Evolutionary conservation across 805 yeast genomes (phyloP).

Genomic region (Zygosaccharomyces siamensis): DNA sequence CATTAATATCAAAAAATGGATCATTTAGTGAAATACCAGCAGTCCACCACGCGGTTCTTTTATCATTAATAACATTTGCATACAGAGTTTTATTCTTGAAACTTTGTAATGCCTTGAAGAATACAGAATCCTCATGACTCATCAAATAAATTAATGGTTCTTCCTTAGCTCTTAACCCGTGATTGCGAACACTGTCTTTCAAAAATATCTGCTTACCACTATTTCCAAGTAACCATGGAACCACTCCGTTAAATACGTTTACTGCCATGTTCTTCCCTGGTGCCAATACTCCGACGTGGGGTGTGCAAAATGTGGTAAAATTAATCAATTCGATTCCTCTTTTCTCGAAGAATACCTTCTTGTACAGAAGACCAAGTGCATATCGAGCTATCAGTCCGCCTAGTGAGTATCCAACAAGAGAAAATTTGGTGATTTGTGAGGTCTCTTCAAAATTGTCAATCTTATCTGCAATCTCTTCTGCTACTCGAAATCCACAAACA

Average conservation of each 20-base stretch:
- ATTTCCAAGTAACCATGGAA: slow-evolving; percentile 60
- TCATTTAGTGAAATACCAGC: slow-evolving; percentile 61
- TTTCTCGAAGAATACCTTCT: slow-evolving; percentile 45
- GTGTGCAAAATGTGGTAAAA: slow-evolving; percentile 60
- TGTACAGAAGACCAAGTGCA: slow-evolving; percentile 64
- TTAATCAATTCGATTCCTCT: slow-evolving; percentile 49
- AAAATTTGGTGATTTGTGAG: slow-evolving; percentile 53
- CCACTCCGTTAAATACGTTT: slow-evolving; percentile 54
- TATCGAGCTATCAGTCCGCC: slow-evolving; percentile 82
- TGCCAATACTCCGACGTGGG: slow-evolving; percentile 64
- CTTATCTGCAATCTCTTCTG: slow-evolving; percentile 54
- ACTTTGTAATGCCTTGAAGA: slow-evolving; percentile 47
- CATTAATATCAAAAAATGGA: slow-evolving; percentile 47
- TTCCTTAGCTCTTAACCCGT: slow-evolving; percentile 9
- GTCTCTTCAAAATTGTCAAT: slow-evolving; percentile 29
- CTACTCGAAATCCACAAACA: slow-evolving; percentile 72
- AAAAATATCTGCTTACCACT: slow-evolving; percentile 74
- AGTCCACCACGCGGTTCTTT: slow-evolving; percentile 79
- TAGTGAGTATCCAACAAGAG: slow-evolving; percentile 76
- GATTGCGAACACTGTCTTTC: slow-evolving; percentile 38
- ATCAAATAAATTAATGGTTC: slow-evolving; percentile 58
- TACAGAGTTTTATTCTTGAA: slow-evolving; percentile 57
- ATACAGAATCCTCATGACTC: slow-evolving; percentile 59
- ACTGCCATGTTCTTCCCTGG: slow-evolving; percentile 52
- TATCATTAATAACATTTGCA: slow-evolving; percentile 75